Evolutionary conservation across 1,284 basidiomycete genomes (phyloP).

Genomic region (Sporisorium sorghi): DNA sequence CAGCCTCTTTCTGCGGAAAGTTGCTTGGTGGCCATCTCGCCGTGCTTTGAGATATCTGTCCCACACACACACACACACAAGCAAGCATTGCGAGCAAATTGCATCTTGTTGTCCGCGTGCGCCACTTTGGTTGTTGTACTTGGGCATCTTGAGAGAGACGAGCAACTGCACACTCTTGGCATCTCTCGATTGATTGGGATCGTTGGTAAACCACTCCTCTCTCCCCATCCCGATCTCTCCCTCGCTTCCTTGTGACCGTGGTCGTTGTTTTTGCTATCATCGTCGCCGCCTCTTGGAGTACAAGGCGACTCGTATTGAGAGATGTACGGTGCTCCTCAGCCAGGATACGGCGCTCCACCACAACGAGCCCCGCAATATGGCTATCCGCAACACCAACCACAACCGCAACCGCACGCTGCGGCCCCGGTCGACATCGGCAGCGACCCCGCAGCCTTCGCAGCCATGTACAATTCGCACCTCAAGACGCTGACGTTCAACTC

Average conservation of each 20-base stretch:
- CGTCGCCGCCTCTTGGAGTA: conserved; percentile 10
- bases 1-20: not conserved
- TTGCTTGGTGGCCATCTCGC: conserved; percentile 1
- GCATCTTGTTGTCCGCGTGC: not conserved
- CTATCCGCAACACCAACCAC: conserved; percentile 17
- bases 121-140: not conserved
- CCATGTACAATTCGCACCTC: conserved; percentile 75
- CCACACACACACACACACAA: too few species aligned
- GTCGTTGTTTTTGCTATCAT: not conserved
- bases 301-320: not conserved
- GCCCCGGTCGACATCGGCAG: conserved; percentile 31
- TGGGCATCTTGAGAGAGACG: conserved; percentile 16
- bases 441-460: conserved; percentile 78
- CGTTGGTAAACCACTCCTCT: not conserved
- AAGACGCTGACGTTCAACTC: conserved; percentile 92
- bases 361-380: conserved; percentile 26
- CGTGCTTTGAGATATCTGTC: too few species aligned
- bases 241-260: conserved; percentile 4
- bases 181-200: not conserved
- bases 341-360: conserved; percentile 21
- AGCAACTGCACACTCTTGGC: not conserved
- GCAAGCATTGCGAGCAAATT: too few species aligned
- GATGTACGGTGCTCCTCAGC: conserved; percentile 41
- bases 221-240: not conserved
- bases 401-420: conserved; percentile 10